Percentiles rank a stretch among this genome's conserved stretches.
phyloP scores from a whole-genome alignment of 306 rosid genomes.

The Cicer pinnatifidum region DNA sequence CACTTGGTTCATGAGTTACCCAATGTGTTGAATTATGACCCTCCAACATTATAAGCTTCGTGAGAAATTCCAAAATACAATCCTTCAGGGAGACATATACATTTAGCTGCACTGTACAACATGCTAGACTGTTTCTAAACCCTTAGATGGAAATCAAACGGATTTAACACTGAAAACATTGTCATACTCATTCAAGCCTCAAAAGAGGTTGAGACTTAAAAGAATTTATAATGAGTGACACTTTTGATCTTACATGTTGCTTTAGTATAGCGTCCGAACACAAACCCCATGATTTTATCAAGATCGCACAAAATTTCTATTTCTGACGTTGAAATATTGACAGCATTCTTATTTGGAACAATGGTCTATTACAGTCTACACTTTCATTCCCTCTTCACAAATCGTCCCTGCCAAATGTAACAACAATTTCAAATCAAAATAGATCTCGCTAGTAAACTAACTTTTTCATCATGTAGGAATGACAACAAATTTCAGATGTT shows the following conservation, averaged over 20 bases:
- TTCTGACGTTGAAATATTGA: constrained; percentile 31
- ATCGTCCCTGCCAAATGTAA: constrained; percentile 73
- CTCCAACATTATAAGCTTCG: constrained; percentile 3
- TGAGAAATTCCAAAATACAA: not conserved
- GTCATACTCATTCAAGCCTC: too few species aligned
- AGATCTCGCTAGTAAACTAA: not conserved
- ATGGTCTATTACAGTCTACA: constrained; percentile 31
- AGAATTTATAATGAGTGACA: too few species aligned
- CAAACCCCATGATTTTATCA: constrained; percentile 3
- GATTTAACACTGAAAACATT: too few species aligned
- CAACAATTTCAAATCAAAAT: not conserved
- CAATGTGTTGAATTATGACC: not conserved
- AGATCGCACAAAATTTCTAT: constrained; percentile 7
- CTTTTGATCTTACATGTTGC: too few species aligned
- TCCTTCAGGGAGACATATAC: not conserved
- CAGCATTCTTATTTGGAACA: constrained; percentile 25
- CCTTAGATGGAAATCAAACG: too few species aligned
- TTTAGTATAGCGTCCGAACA: too few species aligned
- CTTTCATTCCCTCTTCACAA: constrained; percentile 78
- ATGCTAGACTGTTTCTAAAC: too few species aligned
- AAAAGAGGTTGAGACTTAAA: too few species aligned
- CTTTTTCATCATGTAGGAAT: too few species aligned
- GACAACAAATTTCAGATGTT: too few species aligned
- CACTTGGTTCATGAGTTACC: not conserved
- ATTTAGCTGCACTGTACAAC: too few species aligned